Percentiles rank a stretch among this genome's conserved stretches.
phyloP scores from a whole-genome alignment of 164 flowering plant genomes.

The Umbilicus rupestris region DNA sequence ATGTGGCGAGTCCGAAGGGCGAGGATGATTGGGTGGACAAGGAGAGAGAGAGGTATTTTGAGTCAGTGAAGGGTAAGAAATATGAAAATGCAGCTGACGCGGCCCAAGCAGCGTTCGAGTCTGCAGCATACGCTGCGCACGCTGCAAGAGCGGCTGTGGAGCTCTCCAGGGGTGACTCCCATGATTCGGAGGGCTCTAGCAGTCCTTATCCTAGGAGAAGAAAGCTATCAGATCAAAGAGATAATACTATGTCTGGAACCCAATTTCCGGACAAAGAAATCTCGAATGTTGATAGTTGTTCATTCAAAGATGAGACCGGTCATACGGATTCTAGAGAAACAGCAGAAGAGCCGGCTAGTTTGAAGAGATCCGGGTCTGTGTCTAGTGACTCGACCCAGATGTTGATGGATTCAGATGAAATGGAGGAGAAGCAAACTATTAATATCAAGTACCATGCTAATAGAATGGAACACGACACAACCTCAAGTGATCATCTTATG shows the following conservation, averaged over 20 bases:
- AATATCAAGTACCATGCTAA: constrained; percentile 36
- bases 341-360: not conserved
- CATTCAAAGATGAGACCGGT: not conserved
- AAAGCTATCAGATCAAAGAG: constrained; percentile 10
- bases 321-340: not conserved
- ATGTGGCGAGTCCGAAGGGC: constrained; percentile 4
- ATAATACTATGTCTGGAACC: not conserved
- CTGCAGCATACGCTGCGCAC: constrained; percentile 68
- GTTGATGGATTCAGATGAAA: constrained; percentile 9
- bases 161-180: constrained; percentile 44
- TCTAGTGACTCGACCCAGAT: constrained; percentile 4
- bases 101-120: constrained; percentile 85
- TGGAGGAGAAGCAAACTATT: constrained; percentile 18
- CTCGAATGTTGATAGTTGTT: not conserved
- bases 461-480: not conserved
- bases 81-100: constrained; percentile 73
- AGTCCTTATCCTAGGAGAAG: constrained; percentile 13
- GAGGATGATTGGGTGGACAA: constrained; percentile 17
- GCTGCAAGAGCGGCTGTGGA: constrained; percentile 85
- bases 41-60: constrained; percentile 22
- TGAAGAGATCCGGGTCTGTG: not conserved
- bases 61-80: constrained; percentile 28
- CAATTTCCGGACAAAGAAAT: constrained; percentile 1
- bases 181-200: constrained; percentile 26
- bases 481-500: not conserved